Percentiles rank a stretch among this genome's conserved stretches.
Conservation (phyloP, 257 asterid genomes). For the Dorcoceras hygrometricum region DNA sequence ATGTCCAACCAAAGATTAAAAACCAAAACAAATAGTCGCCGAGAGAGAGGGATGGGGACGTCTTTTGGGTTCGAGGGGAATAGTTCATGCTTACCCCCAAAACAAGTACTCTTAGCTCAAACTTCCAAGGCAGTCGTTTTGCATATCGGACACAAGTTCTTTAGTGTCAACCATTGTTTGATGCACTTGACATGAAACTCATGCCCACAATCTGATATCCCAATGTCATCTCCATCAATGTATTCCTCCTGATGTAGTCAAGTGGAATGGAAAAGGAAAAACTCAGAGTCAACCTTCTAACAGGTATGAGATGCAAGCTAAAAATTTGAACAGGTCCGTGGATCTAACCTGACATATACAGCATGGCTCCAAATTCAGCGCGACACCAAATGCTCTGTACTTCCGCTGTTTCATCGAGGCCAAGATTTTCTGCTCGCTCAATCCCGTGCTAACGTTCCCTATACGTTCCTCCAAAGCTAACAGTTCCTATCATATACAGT, state of each 20-base stretch:
- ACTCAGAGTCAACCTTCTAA: background rate
- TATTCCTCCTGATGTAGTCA: constrained; percentile 58
- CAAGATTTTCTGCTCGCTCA: constrained; percentile 54
- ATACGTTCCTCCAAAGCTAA: constrained; percentile 89
- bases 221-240: constrained; percentile 54
- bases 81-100: background rate
- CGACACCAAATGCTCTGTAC: constrained; percentile 26
- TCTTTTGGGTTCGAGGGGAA: background rate
- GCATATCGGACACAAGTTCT: constrained; percentile 89
- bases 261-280: background rate
- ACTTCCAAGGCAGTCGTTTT: constrained; percentile 64
- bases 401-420: constrained; percentile 48
- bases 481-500: constrained; percentile 53
- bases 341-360: constrained; percentile 75
- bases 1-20: constrained; percentile 16
- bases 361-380: constrained; percentile 65
- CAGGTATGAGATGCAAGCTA: background rate
- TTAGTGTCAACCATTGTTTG: constrained; percentile 72
- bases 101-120: constrained; percentile 10
- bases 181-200: constrained; percentile 76
- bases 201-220: constrained; percentile 70
- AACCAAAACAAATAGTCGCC: background rate
- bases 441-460: constrained; percentile 82
- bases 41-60: background rate
- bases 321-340: background rate